Evolutionary conservation across 352 stramenopile species (phyloP), one percentile per base, ranked within the genome.

Genomic region (Blastocystis sp.): DNA sequence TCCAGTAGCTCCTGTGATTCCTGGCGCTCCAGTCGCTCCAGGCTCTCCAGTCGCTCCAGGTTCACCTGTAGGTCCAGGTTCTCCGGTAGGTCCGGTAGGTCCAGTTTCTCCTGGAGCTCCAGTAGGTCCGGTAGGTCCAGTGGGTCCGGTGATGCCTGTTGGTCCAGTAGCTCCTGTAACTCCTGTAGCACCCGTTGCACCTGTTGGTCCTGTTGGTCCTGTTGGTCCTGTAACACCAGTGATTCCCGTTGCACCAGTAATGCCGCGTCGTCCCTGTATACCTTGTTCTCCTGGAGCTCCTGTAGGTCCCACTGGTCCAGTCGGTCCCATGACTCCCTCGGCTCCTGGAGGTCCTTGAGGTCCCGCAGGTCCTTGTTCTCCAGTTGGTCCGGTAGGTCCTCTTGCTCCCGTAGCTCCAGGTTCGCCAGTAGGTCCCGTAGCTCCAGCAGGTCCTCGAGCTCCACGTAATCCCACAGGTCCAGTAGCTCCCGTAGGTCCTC

Each of bases 401-500:
- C 19, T 27, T 27, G 39, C 37, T 19, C 69, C 69, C n/a, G 14
- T 5, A 9, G 27, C 43, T 63, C 69, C 69, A 14, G 42, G 14
- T 12, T 35, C 21, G 16, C 69, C 69, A 39, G 69, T 59, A 2
- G 69, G 43, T 59, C 69, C 69, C 3, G 14, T 16, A 16, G 37
- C 9, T 59, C 69, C 69, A 21, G 19, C 11, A 19, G 69, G 16
- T 59, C 69, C 69, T 21, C 14, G 49, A 16, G 69, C 35, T 58
- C 69, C 69, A 27, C 69, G 69, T 42, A 80, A 6, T 80, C 69
- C 69, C 69, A 65, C 24, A 6, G 21, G 14, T 80, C 69, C 69
- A 5, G 21, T 21, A 4, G 69, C 1, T 27, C 69, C 69, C 4
- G 69, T 80, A 35, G 69, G 43, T 59, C 69, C 69, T 32, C 16